Evolutionary conservation across 139 green algal species (phyloP), one percentile per base, ranked within the genome.

Genomic region (Chlamydomonas applanata): DNA sequence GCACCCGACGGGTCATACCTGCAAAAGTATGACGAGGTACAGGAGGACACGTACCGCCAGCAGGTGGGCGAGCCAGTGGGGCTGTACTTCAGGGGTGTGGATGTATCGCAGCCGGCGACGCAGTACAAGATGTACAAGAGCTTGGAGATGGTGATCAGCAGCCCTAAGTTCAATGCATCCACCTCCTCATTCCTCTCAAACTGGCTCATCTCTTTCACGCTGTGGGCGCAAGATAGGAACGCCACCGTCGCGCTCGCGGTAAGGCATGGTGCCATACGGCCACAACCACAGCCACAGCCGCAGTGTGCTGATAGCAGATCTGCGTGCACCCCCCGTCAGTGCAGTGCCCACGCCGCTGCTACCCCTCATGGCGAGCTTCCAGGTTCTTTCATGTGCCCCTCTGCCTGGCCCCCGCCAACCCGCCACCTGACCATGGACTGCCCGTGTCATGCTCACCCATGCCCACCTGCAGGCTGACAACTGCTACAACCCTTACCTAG

Each of bases 1-100:
- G 75, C 71, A 4, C 79, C 79, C 1, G 79, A 85, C 66, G 66
- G 60, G 71, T 46, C 4, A 2, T 85, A 85, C 79, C 46, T 85
- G 59, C 56, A 79, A 67, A 46, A 53, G 17, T 83, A 79, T 36
- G 59, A 67, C 27, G 22, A 24, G 1, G 45, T 82, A 20, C 57
- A 69, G 30, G 19, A 69, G 64, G 49, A 0, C 27, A 54, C 67
- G 25, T 84, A 78, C 63, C 32, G 67, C 24, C 53, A 78, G 62
- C 79, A 84, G 72, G 76, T 78, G 13, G 79, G 79, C 35, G n/a
- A n/a, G 19, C 57, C 57, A 34, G 57, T 63, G 1, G 29, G 53
- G 27, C 5, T 79, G 20, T 82, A 79, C 71, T 85, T 79, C 79
- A 65, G 75, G 27, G 53, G 29, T 16, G 24, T 85, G 2, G 79